Base-by-base conservation (phyloP, 352 stramenopile genomes). In the Saprolegnia parasitica region DNA sequence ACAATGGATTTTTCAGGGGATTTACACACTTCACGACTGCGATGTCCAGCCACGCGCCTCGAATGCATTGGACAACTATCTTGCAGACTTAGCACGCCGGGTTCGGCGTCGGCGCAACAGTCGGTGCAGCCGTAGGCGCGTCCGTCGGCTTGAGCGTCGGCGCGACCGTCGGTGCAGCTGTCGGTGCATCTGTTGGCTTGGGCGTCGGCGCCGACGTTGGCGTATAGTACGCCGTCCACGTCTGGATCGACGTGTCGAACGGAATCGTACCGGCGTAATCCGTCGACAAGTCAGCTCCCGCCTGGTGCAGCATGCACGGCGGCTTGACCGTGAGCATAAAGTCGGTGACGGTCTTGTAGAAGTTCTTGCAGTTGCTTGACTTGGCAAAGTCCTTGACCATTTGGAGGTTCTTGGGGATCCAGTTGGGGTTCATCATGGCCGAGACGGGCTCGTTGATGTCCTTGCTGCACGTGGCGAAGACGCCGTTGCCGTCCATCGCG, bases 371-470 rank as follows among this genome's bases (percentile, higher is more conserved):
- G 47, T 55, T 55, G 47, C 24, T 29, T 5, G 47, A 55, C 47
- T 55, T 55, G 47, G 47, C n/a, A 29, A 55, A 55, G 47, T 23
- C 24, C n/a, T 29, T 29, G 24, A 55, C 47, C 24, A 29, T 29
- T 5, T 55, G 47, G 24, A 29, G n/a, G 24, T 55, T 29, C 47
- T 55, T 55, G 24, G 47, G 47, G 47, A 55, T 55, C 47, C 47
- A 55, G 47, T 55, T 55, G 47, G 47, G 47, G 47, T 55, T 55
- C 47, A 55, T 55, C 47, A 55, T 29, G n/a, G n/a, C 47, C 24
- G n/a, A 29, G 24, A 55, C n/a, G 47, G n/a, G n/a, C n/a, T 29
- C 47, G 47, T 29, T 29, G 24, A 55, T 23, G 47, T 55, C 47
- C 47, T 55, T 55, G 47, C n/a, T 29, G 24, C 47, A 55, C n/a